phyloP scores from a whole-genome alignment of 208 protist genomes.

The Trypanosoma brucei region DNA sequence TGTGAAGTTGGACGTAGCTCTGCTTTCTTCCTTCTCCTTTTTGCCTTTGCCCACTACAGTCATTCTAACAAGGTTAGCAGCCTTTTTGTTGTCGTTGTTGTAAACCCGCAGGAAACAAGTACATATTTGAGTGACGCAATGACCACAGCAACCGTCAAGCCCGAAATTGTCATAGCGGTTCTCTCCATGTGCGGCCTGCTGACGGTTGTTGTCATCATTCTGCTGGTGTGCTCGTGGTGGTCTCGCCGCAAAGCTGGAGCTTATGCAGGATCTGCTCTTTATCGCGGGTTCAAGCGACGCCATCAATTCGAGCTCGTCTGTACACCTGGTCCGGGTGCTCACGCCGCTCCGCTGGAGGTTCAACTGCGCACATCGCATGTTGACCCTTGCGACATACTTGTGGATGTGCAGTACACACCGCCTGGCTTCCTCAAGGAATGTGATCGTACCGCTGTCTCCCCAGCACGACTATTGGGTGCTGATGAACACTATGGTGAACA shows the following conservation, averaged over 20 bases:
- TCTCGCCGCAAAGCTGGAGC: background rate
- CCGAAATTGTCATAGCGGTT: slow-evolving; percentile 48
- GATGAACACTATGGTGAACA: slow-evolving; percentile 43
- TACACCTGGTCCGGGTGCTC: slow-evolving; percentile 21
- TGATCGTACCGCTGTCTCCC: too few relatives aligned
- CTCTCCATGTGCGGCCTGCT: slow-evolving; percentile 48
- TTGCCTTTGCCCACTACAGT: too few relatives aligned
- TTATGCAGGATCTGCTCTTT: background rate
- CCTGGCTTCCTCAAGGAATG: background rate
- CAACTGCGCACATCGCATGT: slow-evolving; percentile 19
- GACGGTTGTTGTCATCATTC: slow-evolving; percentile 34
- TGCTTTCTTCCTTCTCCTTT: too few relatives aligned
- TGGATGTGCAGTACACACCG: slow-evolving; percentile 28
- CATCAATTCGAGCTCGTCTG: slow-evolving; percentile 19
- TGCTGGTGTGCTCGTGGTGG: slow-evolving; percentile 25
- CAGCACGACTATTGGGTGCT: slow-evolving; percentile 36
- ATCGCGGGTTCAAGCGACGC: slow-evolving; percentile 23
- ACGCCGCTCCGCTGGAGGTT: slow-evolving; percentile 24
- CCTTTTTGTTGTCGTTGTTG: too few relatives aligned
- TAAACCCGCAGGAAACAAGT: too few relatives aligned
- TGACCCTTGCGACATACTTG: slow-evolving; percentile 40
- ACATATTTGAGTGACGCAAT: background rate
- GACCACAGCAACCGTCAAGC: slow-evolving; percentile 14
- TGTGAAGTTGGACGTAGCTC: too few relatives aligned
- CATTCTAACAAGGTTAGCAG: too few relatives aligned